Evolutionary conservation across 108 stramenopile genomes (phyloP).

Genomic region (Discostella stelligeroides): DNA sequence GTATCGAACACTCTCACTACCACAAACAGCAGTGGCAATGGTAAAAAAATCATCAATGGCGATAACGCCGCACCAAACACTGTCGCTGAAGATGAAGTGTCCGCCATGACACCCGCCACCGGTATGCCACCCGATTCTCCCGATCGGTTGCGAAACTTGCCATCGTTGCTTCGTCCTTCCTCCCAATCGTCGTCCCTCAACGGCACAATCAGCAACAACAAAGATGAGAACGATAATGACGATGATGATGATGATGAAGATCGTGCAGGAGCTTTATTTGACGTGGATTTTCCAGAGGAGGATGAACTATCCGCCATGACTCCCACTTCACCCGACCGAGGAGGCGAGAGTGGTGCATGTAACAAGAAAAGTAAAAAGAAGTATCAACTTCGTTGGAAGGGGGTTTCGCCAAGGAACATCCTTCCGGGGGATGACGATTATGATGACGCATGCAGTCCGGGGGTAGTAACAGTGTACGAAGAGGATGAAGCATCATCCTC

Average conservation of each 20-base stretch:
- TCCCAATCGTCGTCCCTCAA: neutral
- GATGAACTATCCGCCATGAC: neutral
- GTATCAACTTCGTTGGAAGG: no score
- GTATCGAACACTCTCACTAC: no score
- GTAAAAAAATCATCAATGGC: no score
- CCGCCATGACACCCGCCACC: conserved; percentile 25
- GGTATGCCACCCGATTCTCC: conserved; percentile 17
- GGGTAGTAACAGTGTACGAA: conserved; percentile 10
- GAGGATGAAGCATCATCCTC: neutral
- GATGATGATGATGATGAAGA: neutral
- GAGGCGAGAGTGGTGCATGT: no score
- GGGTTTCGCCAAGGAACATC: neutral
- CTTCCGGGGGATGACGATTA: conserved; percentile 22
- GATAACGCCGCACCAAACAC: neutral
- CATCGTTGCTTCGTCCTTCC: neutral
- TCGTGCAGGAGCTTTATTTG: neutral
- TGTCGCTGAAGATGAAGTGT: conserved; percentile 20
- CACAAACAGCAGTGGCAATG: no score
- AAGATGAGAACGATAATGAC: neutral
- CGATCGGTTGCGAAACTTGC: conserved; percentile 2
- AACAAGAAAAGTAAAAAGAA: no score
- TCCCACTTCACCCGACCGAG: neutral
- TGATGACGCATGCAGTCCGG: conserved; percentile 11
- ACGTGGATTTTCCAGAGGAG: neutral
- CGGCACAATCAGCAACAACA: neutral